Evolutionary conservation across 2,329 filamentous ascomycete genomes (phyloP).

Genomic region (Diplodia seriata): DNA sequence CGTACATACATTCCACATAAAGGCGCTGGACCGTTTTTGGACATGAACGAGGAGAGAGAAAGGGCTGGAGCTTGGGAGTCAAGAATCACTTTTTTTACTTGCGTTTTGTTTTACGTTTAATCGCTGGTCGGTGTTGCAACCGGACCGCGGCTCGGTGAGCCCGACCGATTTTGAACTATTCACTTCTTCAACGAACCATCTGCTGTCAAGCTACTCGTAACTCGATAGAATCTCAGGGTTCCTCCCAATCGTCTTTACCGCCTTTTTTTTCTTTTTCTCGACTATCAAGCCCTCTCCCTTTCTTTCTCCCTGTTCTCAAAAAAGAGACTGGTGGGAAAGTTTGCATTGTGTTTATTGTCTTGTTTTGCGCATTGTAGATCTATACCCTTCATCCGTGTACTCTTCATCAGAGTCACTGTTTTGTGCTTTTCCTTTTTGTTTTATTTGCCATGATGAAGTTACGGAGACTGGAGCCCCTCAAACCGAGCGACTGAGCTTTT

Average conservation of each 20-base stretch:
- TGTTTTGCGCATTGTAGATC: background rate
- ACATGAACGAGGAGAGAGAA: background rate
- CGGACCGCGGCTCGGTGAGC: slow-evolving; percentile 29
- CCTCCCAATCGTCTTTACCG: background rate
- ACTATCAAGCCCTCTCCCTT: slow-evolving; percentile 6
- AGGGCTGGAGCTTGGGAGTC: slow-evolving; percentile 6
- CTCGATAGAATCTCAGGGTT: slow-evolving; percentile 30
- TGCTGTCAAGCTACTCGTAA: slow-evolving; percentile 27
- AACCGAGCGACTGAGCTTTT: slow-evolving; percentile 13
- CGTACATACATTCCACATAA: slow-evolving; percentile 19
- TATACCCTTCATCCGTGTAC: slow-evolving; percentile 12
- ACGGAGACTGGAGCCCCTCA: slow-evolving; percentile 8
- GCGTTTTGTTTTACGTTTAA: slow-evolving; percentile 11
- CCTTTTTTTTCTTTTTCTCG: background rate
- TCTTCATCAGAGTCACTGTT: slow-evolving; percentile 9
- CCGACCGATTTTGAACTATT: slow-evolving; percentile 22
- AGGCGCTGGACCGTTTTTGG: slow-evolving; percentile 27
- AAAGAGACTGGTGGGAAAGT: background rate
- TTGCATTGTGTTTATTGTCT: slow-evolving; percentile 6
- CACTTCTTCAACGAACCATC: background rate
- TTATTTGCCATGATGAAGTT: slow-evolving; percentile 19
- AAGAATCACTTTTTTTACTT: slow-evolving; percentile 1
- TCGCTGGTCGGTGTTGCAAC: slow-evolving; percentile 29
- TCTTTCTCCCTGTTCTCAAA: slow-evolving; percentile 4
- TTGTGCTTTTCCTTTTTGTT: slow-evolving; percentile 24